Evolutionary conservation across 2,329 filamentous ascomycete species (phyloP), one percentile per base, ranked within the genome.

Genomic region (Colletotrichum orbiculare): DNA sequence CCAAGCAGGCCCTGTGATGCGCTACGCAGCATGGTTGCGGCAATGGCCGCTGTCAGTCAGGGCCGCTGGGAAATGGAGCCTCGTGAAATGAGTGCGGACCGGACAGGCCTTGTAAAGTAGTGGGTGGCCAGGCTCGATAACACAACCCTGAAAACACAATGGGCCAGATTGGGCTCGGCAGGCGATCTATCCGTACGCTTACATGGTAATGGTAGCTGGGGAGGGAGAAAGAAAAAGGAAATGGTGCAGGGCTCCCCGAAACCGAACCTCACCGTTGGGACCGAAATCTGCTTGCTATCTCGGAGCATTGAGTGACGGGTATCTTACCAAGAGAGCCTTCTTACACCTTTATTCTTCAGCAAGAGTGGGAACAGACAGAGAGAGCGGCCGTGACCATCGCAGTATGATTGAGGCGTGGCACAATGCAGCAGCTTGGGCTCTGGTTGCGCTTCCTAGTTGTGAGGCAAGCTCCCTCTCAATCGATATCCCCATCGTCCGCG

Each of bases 21-120:
- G 37, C 55, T 37, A 38, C n/a, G 17, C 46, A 46, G 41, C 39
- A 53, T 47, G 56, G 57, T 48, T 50, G 8, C 63, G 63, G 63
- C 63, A 66, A 63, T 63, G 47, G 46, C 63, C 63, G 63, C 58
- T 63, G 63, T 66, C 58, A 57, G 42, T 50, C 41, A 53, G 63
- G 47, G 8, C 17, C 42, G 15, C 41, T 52, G 53, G 63, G 15
- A 46, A 47, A 55, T 57, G 53, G 63, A 34, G 53, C 50, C 52
- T 47, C 52, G 9, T 57, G 63, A 66, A 66, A 66, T 66, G 58
- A 66, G 42, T 37, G 47, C 47, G 63, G 59, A 62, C 48, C 52
- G 41, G 52, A 48, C 52, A 63, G 42, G 59, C 46, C 25, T 25
- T 25, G 25, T 25, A 17, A 50, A 33, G n/a, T 34, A 50, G 55